Evolutionary conservation across 371 early-diverging fungal genomes (phyloP), one percentile per base, ranked within the genome.

Genomic region (Syncephalastrum sp.): DNA sequence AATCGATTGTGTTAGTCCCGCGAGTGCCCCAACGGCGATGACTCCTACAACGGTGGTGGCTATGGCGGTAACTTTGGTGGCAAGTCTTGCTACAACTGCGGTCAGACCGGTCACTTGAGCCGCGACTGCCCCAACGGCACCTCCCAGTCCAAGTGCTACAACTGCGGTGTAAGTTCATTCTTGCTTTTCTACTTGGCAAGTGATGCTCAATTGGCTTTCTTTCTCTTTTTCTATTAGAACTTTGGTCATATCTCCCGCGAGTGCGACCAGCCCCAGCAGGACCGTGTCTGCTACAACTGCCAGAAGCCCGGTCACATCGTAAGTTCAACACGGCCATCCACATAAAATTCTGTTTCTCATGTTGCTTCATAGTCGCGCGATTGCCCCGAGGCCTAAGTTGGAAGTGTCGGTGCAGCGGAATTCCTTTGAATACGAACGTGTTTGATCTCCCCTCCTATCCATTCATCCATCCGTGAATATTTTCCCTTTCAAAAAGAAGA

Each of bases 271-370:
- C 73, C 74, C 38, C 54, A 64, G 50, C 74, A 79, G 55, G 65
- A 68, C 38, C 76, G 73, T 72, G 56, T 67, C 51, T 90, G 91
- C 77, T 84, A 84, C 79, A 87, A 80, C 57, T 91, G 91, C 67
- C 70, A 74, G 44, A 63, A 81, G 60, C 19, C 60, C 45, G 89
- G 87, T 27, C 89, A 88, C 57, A 69, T 77, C 47, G 63, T 73
- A 62, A 56, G 57, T 60, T 16, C 14, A 29, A 10, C 33, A 41
- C 5, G 54, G 53, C 42, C 5, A 3, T 27, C 1, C 4, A 17
- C 3, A 19, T 12, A 5, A 1, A 14, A 47, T n/a, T n/a, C 19
- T n/a, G 4, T 15, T 16, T 8, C 41, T 53, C 15, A 56, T 42
- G 29, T 25, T 56, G 10, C 27, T 48, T 21, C 4, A 41, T 53